Evolutionary conservation across 2,329 filamentous ascomycete genomes (phyloP).

Genomic region (Verticillium albo-atrum): DNA sequence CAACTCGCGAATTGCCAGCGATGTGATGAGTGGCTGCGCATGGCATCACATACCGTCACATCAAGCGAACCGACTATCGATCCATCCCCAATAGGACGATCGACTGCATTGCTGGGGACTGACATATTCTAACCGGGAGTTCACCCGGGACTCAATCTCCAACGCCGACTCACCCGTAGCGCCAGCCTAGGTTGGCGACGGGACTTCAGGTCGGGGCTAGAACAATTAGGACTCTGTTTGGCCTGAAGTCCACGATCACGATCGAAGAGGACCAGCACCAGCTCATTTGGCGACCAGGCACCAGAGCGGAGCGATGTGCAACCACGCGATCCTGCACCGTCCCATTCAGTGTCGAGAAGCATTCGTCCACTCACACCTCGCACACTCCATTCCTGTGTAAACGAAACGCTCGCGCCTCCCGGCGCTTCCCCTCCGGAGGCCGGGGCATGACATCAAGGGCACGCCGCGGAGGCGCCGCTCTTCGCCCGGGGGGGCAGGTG

Average conservation of each 20-base stretch:
- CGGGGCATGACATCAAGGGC: neutral
- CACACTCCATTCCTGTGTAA: neutral
- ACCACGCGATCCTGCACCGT: neutral
- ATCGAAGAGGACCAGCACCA: neutral
- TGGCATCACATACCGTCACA: neutral
- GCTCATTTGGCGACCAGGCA: neutral
- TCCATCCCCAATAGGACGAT: neutral
- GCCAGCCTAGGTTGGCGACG: neutral
- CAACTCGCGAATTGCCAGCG: neutral
- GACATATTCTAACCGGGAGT: neutral
- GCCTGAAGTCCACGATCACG: neutral
- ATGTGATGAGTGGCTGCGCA: neutral
- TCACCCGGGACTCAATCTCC: neutral
- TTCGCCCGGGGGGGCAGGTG: neutral
- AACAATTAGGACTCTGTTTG: neutral
- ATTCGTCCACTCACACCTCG: neutral
- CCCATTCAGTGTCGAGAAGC: neutral
- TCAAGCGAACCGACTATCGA: neutral
- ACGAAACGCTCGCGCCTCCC: neutral
- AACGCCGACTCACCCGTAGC: neutral
- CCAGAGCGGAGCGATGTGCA: neutral
- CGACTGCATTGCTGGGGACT: neutral
- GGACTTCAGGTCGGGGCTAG: neutral
- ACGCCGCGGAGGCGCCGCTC: neutral
- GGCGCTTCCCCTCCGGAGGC: neutral